phyloP scores from a whole-genome alignment of 2,329 filamentous ascomycete species.

The Colletotrichum cuscutae region DNA sequence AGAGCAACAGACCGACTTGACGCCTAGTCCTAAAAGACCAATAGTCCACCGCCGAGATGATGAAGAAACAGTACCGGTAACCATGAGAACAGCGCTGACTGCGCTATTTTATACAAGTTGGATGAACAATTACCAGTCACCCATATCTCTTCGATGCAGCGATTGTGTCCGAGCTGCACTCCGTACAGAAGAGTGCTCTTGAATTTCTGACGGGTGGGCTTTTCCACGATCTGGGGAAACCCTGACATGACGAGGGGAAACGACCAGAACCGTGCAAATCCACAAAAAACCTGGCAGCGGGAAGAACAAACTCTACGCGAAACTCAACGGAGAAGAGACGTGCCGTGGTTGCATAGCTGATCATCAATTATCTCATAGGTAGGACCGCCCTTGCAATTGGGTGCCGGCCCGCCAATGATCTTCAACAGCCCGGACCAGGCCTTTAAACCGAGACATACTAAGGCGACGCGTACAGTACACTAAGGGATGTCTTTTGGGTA shows the following conservation, averaged over 20 bases:
- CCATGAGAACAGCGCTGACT: neutral
- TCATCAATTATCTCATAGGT: slow-evolving; percentile 12
- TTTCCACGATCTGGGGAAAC: slow-evolving; percentile 5
- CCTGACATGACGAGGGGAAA: slow-evolving; percentile 1
- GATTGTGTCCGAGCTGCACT: neutral
- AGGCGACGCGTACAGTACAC: slow-evolving; percentile 5
- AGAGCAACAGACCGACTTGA: neutral
- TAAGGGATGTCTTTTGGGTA: too few relatives aligned
- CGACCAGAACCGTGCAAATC: neutral
- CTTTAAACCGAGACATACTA: slow-evolving; percentile 25
- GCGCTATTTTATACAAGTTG: neutral
- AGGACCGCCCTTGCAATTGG: slow-evolving; percentile 7
- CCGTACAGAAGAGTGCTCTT: neutral
- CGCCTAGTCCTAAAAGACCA: neutral
- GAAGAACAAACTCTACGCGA: neutral
- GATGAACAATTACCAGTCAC: neutral
- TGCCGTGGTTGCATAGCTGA: neutral
- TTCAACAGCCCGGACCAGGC: neutral
- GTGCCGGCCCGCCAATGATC: slow-evolving; percentile 19
- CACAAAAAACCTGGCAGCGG: neutral
- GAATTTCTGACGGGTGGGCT: neutral
- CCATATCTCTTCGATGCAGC: neutral
- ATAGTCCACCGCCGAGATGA: neutral
- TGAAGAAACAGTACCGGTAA: neutral
- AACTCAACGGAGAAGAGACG: neutral